Base-by-base conservation (phyloP, 352 stramenopile genomes). In the Phytophthora pistaciae region DNA sequence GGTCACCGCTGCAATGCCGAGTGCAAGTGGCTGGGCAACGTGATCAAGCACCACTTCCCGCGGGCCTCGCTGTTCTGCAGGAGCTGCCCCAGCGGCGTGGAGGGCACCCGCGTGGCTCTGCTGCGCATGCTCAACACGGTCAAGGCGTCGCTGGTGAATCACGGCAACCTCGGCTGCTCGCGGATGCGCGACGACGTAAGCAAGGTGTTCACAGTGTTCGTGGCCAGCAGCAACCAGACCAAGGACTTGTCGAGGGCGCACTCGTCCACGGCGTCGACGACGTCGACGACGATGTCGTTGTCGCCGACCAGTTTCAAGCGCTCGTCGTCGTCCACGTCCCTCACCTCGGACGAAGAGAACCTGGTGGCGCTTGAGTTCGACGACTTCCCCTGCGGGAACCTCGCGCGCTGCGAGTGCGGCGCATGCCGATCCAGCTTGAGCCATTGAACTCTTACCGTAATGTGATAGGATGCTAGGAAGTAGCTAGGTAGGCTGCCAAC, bases 1-100 rank as follows among this genome's bases (percentile, higher is more conserved):
- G 85, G 85, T 20, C 85, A 92, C 57, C 64, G 72, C 38, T 92
- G 83, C 68, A 79, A 68, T 29, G 77, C 83, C 52, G 81, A 91
- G 61, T 92, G 85, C 74, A 77, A 75, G 55, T 91, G 75, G 78
- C 55, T 92, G 27, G 83, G 85, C 64, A 78, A 74, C 42, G 83
- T 88, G 48, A 61, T 90, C 46, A 82, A 83, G 48, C 74, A 77
- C 33, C 79, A 86, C 60, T 92, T 92, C 36, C 85, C 85, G 10
- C 77, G 74, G 55, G 56, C 60, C 25, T 78, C 67, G 20, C 61
- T 84, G 3, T 81, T 86, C 66, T 73, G 74, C 48, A 49, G 61
- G 36, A 71, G 63, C 46, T 77, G 70, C 27, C 67, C 70, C 21
- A 66, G 48, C 13, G 69, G 69, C 20, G 73, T 80, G 20, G 69